Percentiles rank a stretch among this genome's conserved stretches.
phyloP scores from a whole-genome alignment of 345 rosid genomes.

The Microcos paniculata region DNA sequence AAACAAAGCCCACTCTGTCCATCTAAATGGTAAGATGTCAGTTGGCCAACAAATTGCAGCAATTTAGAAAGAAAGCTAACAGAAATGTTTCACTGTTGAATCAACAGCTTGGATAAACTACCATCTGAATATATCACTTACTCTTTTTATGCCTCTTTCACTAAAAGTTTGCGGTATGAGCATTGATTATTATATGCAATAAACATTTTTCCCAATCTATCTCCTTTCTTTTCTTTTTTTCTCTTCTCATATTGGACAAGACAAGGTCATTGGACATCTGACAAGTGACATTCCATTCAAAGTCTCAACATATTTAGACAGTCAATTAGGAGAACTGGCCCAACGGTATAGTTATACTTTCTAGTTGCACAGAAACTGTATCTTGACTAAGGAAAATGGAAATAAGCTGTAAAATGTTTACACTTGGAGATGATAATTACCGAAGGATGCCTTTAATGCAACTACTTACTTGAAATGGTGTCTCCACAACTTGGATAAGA shows the following conservation, averaged over 20 bases:
- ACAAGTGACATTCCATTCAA: background rate
- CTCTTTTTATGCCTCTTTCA: background rate
- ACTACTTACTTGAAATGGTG: slow-evolving; percentile 77
- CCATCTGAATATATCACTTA: background rate
- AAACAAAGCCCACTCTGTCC: background rate
- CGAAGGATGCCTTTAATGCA: slow-evolving; percentile 5
- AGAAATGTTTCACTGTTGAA: background rate
- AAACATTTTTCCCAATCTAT: background rate
- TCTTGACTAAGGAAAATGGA: background rate
- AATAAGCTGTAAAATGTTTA: background rate
- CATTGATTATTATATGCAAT: background rate
- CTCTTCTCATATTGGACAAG: background rate
- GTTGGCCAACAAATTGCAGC: background rate
- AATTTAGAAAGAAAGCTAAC: background rate
- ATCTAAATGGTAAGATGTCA: background rate
- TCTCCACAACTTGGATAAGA: slow-evolving; percentile 71
- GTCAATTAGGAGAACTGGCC: background rate
- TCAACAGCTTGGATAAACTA: background rate
- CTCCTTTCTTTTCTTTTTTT: background rate
- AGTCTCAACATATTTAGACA: background rate
- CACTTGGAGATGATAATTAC: background rate
- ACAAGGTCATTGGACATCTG: background rate
- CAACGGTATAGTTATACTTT: background rate
- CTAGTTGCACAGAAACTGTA: background rate
- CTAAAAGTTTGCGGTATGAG: background rate